Conservation (phyloP, 2,329 filamentous ascomycete species). For the Raffaelea deltoideospora region DNA sequence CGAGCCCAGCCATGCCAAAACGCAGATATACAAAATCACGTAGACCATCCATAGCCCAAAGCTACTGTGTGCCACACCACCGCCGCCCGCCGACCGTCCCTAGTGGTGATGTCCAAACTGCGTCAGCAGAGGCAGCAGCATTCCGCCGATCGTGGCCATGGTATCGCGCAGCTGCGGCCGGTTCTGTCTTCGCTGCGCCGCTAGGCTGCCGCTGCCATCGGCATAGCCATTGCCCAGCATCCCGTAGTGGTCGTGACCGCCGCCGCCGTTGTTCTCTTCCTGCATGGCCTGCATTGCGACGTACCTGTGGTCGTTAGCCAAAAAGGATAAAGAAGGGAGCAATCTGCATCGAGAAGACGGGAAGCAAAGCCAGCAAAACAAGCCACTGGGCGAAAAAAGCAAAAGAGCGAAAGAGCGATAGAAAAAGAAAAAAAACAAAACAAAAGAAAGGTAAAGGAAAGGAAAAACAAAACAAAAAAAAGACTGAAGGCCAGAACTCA, state of each 20-base stretch:
- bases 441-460: background rate
- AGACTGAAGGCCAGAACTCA: conserved; percentile 33
- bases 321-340: background rate
- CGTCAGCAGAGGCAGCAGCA: conserved; percentile 63
- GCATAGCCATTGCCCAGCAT: conserved; percentile 35
- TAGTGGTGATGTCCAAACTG: conserved; percentile 64
- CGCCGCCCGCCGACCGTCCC: background rate
- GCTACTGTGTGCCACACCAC: too few species aligned
- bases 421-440: background rate
- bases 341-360: too few species aligned
- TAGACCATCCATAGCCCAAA: background rate
- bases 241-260: conserved; percentile 33
- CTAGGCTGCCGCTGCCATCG: conserved; percentile 25
- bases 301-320: conserved; percentile 41
- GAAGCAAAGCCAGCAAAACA: too few species aligned
- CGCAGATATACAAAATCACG: background rate
- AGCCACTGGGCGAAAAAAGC: too few species aligned
- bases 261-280: conserved; percentile 72
- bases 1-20: background rate
- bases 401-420: background rate
- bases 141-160: conserved; percentile 55
- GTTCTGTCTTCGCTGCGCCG: conserved; percentile 32
- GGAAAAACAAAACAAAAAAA: conserved; percentile 59
- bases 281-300: conserved; percentile 99
- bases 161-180: conserved; percentile 53